These are phyloP conservation scores for Rosellinia necatrix DNA, from an alignment of 2,329 filamentous ascomycete genomes.

Conservation along the genomic window DNA sequence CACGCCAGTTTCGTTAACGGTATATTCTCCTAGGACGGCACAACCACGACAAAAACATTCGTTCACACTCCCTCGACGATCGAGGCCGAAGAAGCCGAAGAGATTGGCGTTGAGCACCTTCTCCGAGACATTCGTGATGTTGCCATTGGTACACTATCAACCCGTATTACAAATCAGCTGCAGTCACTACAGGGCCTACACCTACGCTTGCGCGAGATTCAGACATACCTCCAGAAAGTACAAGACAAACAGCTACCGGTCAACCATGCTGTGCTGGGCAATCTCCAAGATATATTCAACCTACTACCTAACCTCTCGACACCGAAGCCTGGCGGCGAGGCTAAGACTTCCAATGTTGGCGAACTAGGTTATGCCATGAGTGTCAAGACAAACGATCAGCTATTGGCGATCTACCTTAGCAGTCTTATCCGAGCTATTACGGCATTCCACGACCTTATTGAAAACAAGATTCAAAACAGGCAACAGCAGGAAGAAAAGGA, in stretches of 20 bases:
- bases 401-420: conserved; percentile 97
- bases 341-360: conserved; percentile 62
- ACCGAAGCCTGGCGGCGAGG: conserved; percentile 67
- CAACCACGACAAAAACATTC: conserved; percentile 94
- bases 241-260: conserved; percentile 90
- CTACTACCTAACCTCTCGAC: conserved; percentile 94
- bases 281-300: conserved; percentile 99
- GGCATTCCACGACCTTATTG: conserved; percentile 97
- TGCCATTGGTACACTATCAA: conserved; percentile 93
- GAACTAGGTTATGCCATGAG: conserved; percentile 97
- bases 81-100: conserved; percentile 97
- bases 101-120: conserved; percentile 97
- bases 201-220: conserved; percentile 91
- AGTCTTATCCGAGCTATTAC: conserved; percentile 97
- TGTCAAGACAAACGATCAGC: conserved; percentile 98
- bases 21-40: conserved; percentile 73
- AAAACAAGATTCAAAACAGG: conserved; percentile 99
- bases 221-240: conserved; percentile 93
- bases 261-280: conserved; percentile 96
- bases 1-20: conserved; percentile 17
- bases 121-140: conserved; percentile 98
- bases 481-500: conserved; percentile 97
- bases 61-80: conserved; percentile 98
- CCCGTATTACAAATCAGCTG: conserved; percentile 94
- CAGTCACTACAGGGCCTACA: conserved; percentile 97